These are phyloP conservation scores for Torrubiellomyces zombiae DNA, from an alignment of 2,329 filamentous ascomycete species.

Conservation along the genomic window DNA sequence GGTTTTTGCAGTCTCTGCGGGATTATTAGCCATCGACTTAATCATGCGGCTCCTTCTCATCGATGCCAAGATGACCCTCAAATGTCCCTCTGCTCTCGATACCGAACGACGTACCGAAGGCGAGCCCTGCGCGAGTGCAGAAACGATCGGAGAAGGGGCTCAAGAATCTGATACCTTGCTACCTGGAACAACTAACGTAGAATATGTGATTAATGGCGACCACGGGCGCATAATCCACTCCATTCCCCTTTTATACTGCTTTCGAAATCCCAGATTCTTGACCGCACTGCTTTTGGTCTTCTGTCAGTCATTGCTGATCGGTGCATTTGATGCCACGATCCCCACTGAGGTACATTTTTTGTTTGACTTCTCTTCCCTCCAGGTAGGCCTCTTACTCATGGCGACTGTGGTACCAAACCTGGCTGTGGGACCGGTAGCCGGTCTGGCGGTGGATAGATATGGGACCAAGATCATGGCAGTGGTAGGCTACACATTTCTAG, in stretches of 20 bases:
- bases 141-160: no score
- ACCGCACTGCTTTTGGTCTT: neutral
- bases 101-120: no score
- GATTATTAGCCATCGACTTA: constrained; percentile 1
- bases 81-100: no score
- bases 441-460: constrained; percentile 3
- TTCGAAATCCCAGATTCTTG: neutral
- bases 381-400: constrained; percentile 1
- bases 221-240: neutral
- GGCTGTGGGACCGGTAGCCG: constrained; percentile 1
- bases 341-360: neutral
- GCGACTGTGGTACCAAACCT: constrained; percentile 1
- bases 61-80: neutral
- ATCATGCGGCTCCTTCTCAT: constrained; percentile 1
- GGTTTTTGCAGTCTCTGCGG: neutral
- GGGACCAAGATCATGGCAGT: constrained; percentile 3
- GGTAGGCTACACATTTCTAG: constrained; percentile 1
- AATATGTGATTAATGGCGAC: neutral
- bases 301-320: neutral
- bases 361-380: constrained; percentile 1
- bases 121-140: no score
- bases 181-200: neutral
- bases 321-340: constrained; percentile 1
- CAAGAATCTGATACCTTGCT: no score
- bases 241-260: constrained; percentile 2